phyloP scores from a whole-genome alignment of 768 basidiomycete genomes.

The Mycena venus region DNA sequence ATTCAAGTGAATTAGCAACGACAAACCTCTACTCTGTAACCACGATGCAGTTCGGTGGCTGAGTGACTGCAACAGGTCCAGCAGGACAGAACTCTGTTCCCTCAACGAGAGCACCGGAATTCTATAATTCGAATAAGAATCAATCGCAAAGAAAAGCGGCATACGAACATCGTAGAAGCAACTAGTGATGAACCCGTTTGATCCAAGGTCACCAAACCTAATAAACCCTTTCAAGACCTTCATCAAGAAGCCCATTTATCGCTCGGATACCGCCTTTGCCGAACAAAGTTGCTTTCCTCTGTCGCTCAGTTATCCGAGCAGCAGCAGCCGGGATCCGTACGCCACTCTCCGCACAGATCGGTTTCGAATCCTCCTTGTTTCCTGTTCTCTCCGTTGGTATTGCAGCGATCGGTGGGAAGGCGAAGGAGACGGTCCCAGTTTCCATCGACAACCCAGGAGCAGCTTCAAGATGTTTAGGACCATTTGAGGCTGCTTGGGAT shows the following conservation, averaged over 20 bases:
- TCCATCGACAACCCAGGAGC: conserved; percentile 27
- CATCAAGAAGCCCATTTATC: conserved; percentile 4
- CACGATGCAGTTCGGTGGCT: no score
- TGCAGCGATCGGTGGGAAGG: conserved; percentile 28
- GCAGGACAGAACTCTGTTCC: no score
- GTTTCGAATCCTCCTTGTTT: conserved; percentile 32
- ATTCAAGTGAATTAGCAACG: conserved; percentile 7
- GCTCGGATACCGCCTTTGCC: no score
- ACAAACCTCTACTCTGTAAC: no score
- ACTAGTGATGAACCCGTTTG: background rate
- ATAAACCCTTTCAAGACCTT: conserved; percentile 9
- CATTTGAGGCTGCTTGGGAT: no score
- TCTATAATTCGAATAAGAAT: no score
- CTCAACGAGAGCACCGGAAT: no score
- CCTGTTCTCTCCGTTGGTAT: conserved; percentile 31
- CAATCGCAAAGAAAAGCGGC: no score
- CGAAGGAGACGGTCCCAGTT: conserved; percentile 38
- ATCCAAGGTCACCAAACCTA: conserved; percentile 5
- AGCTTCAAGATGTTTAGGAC: no score
- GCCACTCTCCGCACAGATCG: conserved; percentile 36
- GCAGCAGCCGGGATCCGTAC: conserved; percentile 16
- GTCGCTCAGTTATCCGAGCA: background rate
- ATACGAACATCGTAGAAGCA: no score
- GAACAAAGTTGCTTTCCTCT: no score
- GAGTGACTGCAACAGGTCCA: no score